Conservation (phyloP, 1,139 yeast genomes). For the Lodderomyces metapsilosis region DNA sequence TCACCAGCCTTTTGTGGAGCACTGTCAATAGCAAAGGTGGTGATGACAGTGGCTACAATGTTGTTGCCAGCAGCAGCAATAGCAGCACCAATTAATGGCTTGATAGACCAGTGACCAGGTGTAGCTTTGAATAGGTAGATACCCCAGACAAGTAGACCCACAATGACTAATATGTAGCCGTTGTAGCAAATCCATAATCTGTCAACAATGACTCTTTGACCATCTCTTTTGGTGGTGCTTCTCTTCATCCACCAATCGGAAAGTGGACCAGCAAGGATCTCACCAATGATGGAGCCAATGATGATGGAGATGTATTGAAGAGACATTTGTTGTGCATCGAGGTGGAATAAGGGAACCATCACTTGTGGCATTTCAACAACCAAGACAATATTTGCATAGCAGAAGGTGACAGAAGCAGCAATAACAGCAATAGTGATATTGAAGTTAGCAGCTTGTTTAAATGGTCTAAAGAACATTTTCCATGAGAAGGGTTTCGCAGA, state of each 20-base stretch:
- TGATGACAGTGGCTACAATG: conserved; percentile 22
- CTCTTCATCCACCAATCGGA: conserved; percentile 26
- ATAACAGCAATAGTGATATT: conserved; percentile 16
- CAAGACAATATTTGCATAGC: conserved; percentile 23
- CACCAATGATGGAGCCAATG: conserved; percentile 25
- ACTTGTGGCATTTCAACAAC: conserved; percentile 25
- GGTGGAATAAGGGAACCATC: conserved; percentile 19
- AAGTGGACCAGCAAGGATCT: conserved; percentile 22
- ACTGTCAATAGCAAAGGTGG: conserved; percentile 20
- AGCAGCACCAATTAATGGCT: conserved; percentile 25
- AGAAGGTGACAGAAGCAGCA: conserved; percentile 21
- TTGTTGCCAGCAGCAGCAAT: conserved; percentile 26
- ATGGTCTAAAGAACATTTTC: conserved; percentile 14
- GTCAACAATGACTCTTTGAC: conserved; percentile 18
- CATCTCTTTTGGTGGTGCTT: conserved; percentile 14
- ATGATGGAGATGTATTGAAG: conserved; percentile 24
- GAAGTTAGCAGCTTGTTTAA: conserved; percentile 14
- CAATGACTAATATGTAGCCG: conserved; percentile 21
- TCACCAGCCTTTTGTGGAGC: conserved; percentile 17
- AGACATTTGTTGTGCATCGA: conserved; percentile 22
- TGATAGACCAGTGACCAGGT: conserved; percentile 21
- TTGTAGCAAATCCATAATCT: conserved; percentile 22
- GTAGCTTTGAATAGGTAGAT: conserved; percentile 19
- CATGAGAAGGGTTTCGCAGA: conserved; percentile 9
- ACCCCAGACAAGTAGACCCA: conserved; percentile 25